Conservation (phyloP, 805 yeast species). For the Candida chauliodis region DNA sequence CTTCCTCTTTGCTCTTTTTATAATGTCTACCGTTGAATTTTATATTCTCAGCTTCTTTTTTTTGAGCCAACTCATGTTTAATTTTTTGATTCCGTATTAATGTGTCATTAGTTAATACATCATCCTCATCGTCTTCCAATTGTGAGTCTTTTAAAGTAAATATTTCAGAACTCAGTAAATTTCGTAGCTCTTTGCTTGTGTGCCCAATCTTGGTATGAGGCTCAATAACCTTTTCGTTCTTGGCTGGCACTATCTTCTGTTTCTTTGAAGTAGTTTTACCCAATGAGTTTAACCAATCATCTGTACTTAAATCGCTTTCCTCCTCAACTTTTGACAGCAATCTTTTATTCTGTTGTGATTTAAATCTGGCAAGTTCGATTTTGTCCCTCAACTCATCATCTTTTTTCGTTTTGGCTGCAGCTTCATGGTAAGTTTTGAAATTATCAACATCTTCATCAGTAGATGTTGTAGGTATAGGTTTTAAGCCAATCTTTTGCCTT, state of each 20-base stretch:
- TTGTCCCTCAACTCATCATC: slow-evolving; percentile 14
- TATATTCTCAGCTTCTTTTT: slow-evolving; percentile 19
- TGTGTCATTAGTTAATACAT: slow-evolving; percentile 38
- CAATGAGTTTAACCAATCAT: slow-evolving; percentile 39
- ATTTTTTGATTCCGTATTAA: slow-evolving; percentile 22
- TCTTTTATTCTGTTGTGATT: slow-evolving; percentile 17
- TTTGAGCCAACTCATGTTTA: slow-evolving; percentile 25
- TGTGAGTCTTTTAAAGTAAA: slow-evolving; percentile 57
- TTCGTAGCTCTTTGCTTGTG: slow-evolving; percentile 33
- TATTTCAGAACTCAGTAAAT: slow-evolving; percentile 40
- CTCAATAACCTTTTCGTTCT: not conserved
- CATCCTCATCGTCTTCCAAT: slow-evolving; percentile 28
- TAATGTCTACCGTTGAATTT: slow-evolving; percentile 21
- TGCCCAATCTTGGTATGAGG: slow-evolving; percentile 43
- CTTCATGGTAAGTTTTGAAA: slow-evolving; percentile 14
- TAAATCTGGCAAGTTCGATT: slow-evolving; percentile 18
- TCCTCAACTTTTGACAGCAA: slow-evolving; percentile 21
- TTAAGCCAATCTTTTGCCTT: slow-evolving; percentile 49
- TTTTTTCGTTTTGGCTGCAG: slow-evolving; percentile 13
- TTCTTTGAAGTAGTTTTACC: slow-evolving; percentile 13
- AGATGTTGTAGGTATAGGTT: slow-evolving; percentile 34
- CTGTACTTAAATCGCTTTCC: slow-evolving; percentile 27
- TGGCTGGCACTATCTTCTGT: slow-evolving; percentile 1
- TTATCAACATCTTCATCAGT: slow-evolving; percentile 14
- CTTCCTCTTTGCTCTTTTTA: slow-evolving; percentile 10